phyloP scores from a whole-genome alignment of 2,329 filamentous ascomycete species.

The Sclerotinia spermophila region DNA sequence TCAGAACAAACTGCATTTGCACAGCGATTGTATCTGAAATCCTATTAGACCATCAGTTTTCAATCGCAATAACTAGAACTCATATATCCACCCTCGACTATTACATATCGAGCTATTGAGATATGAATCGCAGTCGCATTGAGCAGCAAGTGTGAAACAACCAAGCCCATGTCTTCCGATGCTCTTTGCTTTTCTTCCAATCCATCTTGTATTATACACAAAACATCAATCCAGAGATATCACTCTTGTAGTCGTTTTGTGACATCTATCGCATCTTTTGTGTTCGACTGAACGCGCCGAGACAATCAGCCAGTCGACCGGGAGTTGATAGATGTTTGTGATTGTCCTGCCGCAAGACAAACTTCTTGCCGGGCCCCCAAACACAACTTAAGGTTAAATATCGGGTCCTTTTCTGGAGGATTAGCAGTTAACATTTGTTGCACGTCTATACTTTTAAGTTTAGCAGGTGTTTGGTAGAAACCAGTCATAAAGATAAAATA shows the following conservation, averaged over 20 bases:
- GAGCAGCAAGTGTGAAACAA: constrained; percentile 5
- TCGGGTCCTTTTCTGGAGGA: background rate
- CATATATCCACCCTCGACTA: constrained; percentile 7
- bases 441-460: background rate
- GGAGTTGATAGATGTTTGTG: background rate
- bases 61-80: no score
- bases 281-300: background rate
- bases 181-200: constrained; percentile 1
- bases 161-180: constrained; percentile 11
- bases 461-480: background rate
- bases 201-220: constrained; percentile 18
- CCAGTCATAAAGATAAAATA: background rate
- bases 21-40: constrained; percentile 17
- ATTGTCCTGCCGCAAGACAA: background rate
- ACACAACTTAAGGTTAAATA: constrained; percentile 6
- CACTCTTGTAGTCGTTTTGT: background rate
- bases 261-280: constrained; percentile 11
- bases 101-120: background rate
- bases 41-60: background rate
- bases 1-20: constrained; percentile 7
- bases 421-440: constrained; percentile 7
- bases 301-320: background rate
- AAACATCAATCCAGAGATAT: constrained; percentile 16
- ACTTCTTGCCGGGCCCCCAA: constrained; percentile 1
- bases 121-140: background rate